Base-by-base conservation (phyloP, 2,329 filamentous ascomycete species). In the Fusarium camptoceras region DNA sequence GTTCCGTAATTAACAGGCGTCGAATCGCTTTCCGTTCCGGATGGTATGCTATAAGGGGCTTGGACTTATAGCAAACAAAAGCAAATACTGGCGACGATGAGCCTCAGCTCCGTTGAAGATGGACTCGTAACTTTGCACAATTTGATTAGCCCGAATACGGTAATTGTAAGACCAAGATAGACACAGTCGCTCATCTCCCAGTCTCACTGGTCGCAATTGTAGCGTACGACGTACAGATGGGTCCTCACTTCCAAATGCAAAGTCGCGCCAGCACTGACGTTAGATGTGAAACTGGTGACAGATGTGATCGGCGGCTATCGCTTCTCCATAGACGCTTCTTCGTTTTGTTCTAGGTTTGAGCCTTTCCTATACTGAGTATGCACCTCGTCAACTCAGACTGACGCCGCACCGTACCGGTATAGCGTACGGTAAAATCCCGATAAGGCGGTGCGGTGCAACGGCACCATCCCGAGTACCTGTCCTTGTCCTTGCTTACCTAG, bases 361-460 rank as follows among this genome's bases (percentile, higher is more conserved):
- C 22, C 55, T 66, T 66, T 34, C 9, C 43, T 37, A 8, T 59
- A 59, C 46, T 39, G 30, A 59, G 60, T 65, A 64, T 64, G 60
- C 60, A 64, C 31, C 22, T 65, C 39, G 53, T 30, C 37, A 59
- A 14, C 28, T 30, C 42, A 37, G 25, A 49, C 27, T 50, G 22
- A 44, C n/a, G 30, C 24, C 41, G 30, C 11, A 54, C 14, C 20
- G 28, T 14, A 50, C 25, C n/a, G 31, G 25, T 24, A 34, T 39
- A 27, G 24, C 27, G 53, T 42, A 42, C 27, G 46, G 61, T 22
- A 24, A 30, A 37, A 41, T 28, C 20, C 50, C 50, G 54, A 46
- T 41, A 42, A 50, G 37, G 20, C 43, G 25, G 28, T 48, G 43
- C 43, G 24, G 24, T 28, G 20, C 28, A 53, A 42, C 49, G 34